A percentile compares a stretch with the other conserved stretches of the same genome.
phyloP scores from a whole-genome alignment of 441 rosid genomes.

The Bocquillonia castaneifolia region DNA sequence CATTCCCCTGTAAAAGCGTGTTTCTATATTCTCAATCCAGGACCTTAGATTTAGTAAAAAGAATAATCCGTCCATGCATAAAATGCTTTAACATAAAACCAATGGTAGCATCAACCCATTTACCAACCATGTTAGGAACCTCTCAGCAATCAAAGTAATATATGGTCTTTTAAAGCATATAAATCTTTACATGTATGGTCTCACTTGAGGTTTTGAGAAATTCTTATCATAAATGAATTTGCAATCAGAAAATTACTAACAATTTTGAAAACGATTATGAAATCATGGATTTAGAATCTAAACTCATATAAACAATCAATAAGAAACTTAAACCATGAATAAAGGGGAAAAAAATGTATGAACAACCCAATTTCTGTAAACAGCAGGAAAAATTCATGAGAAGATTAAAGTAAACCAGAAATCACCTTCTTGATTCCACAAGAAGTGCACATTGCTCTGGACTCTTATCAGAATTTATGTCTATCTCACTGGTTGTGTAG shows the following conservation, averaged over 20 bases:
- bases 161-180: not conserved
- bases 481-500: constrained; percentile 49
- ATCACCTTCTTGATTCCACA: constrained; percentile 76
- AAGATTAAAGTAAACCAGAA: constrained; percentile 3
- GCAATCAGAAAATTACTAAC: not conserved
- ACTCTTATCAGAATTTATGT: constrained; percentile 38
- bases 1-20: not conserved
- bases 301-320: not conserved
- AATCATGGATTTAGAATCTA: not conserved
- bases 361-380: not conserved
- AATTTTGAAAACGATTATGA: not conserved
- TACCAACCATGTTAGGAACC: constrained; percentile 1
- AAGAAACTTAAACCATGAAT: not conserved
- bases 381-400: not conserved
- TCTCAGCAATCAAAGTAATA: not conserved
- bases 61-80: not conserved
- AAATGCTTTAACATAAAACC: not conserved
- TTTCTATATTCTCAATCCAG: not conserved
- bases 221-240: not conserved
- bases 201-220: not conserved
- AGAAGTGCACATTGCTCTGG: constrained; percentile 62
- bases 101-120: not conserved
- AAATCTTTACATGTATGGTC: not conserved
- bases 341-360: not conserved
- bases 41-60: too few relatives aligned